Evolutionary conservation across 1,139 yeast species (phyloP), one percentile per base, ranked within the genome.

Genomic region (Suhomyces terraborum): DNA sequence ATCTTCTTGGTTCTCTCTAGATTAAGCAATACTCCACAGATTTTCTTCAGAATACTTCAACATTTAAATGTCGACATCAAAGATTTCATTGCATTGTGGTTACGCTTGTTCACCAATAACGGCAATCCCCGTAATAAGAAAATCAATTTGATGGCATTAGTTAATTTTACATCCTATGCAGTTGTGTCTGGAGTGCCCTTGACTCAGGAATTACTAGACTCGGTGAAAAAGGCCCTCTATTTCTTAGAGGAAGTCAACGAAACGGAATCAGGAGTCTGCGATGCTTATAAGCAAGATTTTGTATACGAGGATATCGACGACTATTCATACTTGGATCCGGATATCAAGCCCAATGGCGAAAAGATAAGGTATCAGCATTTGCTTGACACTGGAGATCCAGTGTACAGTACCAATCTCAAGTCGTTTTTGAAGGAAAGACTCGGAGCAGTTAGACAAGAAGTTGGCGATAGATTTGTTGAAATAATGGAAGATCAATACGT

Each of bases 211-310:
- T 49, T 75, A 43, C 58, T 62, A 3, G 61, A 71, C 4, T 64
- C 83, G 14, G 59, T 82, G 6, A 72, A 80, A 18, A 63, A 79
- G 24, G 69, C 84, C 63, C 73, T 84, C 8, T 75, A 75, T 41
- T 71, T 85, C 46, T 59, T 86, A 39, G 96, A 88, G 53, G 96
- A 88, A 55, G 72, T 84, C 9, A 80, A 83, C 42, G 95, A 87
- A 51, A 61, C 69, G 6, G 62, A 54, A 10, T 66, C 67, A 12
- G 91, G 91, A 0, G 79, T 75, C 38, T 80, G 88, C 51, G 79
- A 73, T 37, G 77, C 72, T n/a, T 85, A 84, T 54, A 80, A 79
- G 48, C 73, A 73, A 35, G 78, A 79, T 47, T 79, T 78, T 43
- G 61, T 72, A 0, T 80, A 78, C 46, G 83, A 79, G 37, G 77